Conservation (phyloP, 1,284 basidiomycete species). For the Ganoderma leucocontextum region DNA sequence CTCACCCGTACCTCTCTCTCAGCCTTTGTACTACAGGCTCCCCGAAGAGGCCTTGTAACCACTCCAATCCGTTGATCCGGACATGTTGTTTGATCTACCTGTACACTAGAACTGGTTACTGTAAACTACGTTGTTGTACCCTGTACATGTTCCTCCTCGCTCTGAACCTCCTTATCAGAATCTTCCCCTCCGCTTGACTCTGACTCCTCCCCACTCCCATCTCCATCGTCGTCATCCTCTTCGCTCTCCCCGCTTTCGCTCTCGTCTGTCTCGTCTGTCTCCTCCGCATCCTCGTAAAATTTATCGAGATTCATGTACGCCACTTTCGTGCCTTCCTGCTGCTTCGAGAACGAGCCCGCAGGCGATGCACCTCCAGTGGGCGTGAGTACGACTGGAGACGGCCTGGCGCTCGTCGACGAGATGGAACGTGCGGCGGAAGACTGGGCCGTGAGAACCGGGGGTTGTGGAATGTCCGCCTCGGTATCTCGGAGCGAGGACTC, state of each 20-base stretch:
- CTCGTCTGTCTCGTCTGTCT: constrained; percentile 40
- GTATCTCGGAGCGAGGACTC: constrained; percentile 51
- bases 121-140: constrained; percentile 32
- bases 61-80: constrained; percentile 42
- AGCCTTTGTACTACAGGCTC: constrained; percentile 75
- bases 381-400: constrained; percentile 59
- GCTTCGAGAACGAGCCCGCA: constrained; percentile 45
- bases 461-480: constrained; percentile 59
- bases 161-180: constrained; percentile 44
- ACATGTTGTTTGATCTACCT: constrained; percentile 6
- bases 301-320: constrained; percentile 70
- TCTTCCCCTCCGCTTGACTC: constrained; percentile 39
- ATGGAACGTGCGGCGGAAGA: constrained; percentile 35
- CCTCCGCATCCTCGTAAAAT: constrained; percentile 63
- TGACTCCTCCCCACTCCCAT: constrained; percentile 36
- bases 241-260: constrained; percentile 42
- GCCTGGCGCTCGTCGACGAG: constrained; percentile 31
- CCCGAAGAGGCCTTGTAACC: constrained; percentile 54
- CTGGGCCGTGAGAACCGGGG: constrained; percentile 33
- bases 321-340: constrained; percentile 50
- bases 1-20: constrained; percentile 13
- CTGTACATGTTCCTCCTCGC: constrained; percentile 35
- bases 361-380: constrained; percentile 57
- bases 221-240: constrained; percentile 41
- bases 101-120: constrained; percentile 26